Conservation (phyloP, 2,329 filamentous ascomycete species). For the Xylariaceae sp. region DNA sequence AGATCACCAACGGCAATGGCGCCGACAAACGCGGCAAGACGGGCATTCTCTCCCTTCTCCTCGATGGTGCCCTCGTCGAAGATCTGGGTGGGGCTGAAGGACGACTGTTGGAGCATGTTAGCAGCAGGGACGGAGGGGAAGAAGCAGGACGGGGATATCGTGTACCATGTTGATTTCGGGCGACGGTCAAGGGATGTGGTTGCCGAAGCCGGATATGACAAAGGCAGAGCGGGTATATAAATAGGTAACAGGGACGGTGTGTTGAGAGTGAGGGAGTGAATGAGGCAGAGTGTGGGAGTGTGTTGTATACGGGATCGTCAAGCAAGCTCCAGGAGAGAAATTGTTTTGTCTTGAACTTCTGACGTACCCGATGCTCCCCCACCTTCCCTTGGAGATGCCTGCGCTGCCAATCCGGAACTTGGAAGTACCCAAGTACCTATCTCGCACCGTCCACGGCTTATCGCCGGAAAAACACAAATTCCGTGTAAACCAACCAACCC, state of each 20-base stretch:
- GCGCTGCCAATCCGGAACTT: too few species aligned
- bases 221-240: neutral
- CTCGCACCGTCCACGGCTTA: too few species aligned
- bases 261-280: neutral
- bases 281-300: too few species aligned
- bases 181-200: neutral
- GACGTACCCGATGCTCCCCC: neutral
- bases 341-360: conserved; percentile 1
- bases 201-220: neutral
- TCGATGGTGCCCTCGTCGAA: conserved; percentile 95
- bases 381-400: too few species aligned
- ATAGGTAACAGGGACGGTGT: neutral
- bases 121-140: neutral
- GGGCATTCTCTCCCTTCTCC: conserved; percentile 98
- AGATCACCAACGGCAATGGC: conserved; percentile 96
- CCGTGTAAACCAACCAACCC: conserved; percentile 10
- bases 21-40: conserved; percentile 95
- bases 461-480: conserved; percentile 15
- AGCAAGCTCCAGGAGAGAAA: conserved; percentile 6
- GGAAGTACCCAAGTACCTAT: too few species aligned
- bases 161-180: conserved; percentile 18
- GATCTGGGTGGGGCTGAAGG: conserved; percentile 90
- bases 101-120: conserved; percentile 38
- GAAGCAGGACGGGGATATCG: neutral
- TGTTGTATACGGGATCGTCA: neutral